phyloP scores from a whole-genome alignment of 345 rosid species.

The Populus ilicifolia region DNA sequence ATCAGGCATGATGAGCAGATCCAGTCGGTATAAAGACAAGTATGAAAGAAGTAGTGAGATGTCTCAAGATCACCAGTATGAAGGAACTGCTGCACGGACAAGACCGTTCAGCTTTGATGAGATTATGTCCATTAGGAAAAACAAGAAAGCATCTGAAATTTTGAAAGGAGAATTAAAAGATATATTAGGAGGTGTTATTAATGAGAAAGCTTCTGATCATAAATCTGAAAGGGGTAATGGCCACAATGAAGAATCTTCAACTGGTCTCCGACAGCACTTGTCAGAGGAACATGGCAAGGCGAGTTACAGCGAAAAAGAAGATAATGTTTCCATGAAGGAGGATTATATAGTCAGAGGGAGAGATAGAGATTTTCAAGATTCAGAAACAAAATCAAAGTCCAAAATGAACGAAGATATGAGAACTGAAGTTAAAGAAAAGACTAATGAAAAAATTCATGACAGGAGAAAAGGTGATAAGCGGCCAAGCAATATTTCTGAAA shows the following conservation, averaged over 20 bases:
- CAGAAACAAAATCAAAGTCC: slow-evolving; percentile 41
- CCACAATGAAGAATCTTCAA: slow-evolving; percentile 21
- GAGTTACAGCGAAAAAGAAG: slow-evolving; percentile 30
- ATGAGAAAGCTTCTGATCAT: slow-evolving; percentile 33
- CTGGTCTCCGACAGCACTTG: slow-evolving; percentile 21
- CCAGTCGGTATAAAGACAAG: slow-evolving; percentile 37
- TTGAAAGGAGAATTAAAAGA: slow-evolving; percentile 28
- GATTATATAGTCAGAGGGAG: slow-evolving; percentile 9
- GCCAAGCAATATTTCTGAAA: slow-evolving; percentile 31
- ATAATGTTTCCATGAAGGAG: slow-evolving; percentile 13
- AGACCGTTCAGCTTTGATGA: slow-evolving; percentile 79
- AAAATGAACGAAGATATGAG: slow-evolving; percentile 31
- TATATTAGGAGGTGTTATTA: slow-evolving; percentile 14
- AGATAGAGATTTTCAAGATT: slow-evolving; percentile 24
- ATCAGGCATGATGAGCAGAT: slow-evolving; percentile 53
- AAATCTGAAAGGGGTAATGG: slow-evolving; percentile 28
- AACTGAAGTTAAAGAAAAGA: slow-evolving; percentile 27
- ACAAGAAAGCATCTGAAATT: slow-evolving; percentile 41
- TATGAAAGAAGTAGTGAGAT: slow-evolving; percentile 28
- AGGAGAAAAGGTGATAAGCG: slow-evolving; percentile 34
- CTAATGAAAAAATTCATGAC: slow-evolving; percentile 30
- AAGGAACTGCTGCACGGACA: slow-evolving; percentile 81
- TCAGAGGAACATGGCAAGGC: slow-evolving; percentile 35
- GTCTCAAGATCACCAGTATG: slow-evolving; percentile 21
- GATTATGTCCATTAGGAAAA: slow-evolving; percentile 66